Base-by-base conservation (phyloP, 805 yeast species). In the Sungouiozyma intestinalis region DNA sequence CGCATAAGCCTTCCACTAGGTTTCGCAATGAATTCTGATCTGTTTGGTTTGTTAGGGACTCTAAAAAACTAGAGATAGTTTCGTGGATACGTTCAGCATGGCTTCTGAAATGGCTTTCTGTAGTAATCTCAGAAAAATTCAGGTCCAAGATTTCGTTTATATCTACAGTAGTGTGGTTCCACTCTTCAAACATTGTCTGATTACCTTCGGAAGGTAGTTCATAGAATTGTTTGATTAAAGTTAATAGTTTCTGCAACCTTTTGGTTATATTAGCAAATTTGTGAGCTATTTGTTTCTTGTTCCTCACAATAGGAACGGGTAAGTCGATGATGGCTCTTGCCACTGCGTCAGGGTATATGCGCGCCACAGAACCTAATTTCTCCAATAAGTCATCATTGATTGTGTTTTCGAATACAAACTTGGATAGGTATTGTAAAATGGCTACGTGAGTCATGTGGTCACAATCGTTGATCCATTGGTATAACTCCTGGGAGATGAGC, bases 381-480 rank as follows among this genome's bases (percentile, higher is more conserved):
- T 57, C 57, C 27, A 75, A 54, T n/a, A 79, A 79, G 11, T 71
- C 70, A 1, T 63, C 63, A 8, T 37, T 36, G 8, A 36, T 27
- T 7, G 38, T 31, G 29, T 39, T 40, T 33, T 41, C 42, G 34
- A 79, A 61, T 14, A 77, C 75, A 43, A 82, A 62, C 20, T 79
- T 80, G 3, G 80, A 71, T 47, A 85, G 61, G 72, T 79, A 71
- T 48, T 73, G 74, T 17, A 80, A 66, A 51, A 75, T 61, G 29
- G 68, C 67, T 43, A 58, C 57, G 60, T 80, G 83, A 62, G 80
- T 71, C n/a, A 73, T 64, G 45, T 71, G 52, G 57, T 86, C 95
- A 55, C 86, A 81, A 38, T 72, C 64, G 27, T 68, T 51, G n/a
- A 82, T 69, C 94, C 95, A 85, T 14, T 70, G 70, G 4, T 67